Base-by-base conservation (phyloP, 441 rosid species). In the Pelargonium citronellum region DNA sequence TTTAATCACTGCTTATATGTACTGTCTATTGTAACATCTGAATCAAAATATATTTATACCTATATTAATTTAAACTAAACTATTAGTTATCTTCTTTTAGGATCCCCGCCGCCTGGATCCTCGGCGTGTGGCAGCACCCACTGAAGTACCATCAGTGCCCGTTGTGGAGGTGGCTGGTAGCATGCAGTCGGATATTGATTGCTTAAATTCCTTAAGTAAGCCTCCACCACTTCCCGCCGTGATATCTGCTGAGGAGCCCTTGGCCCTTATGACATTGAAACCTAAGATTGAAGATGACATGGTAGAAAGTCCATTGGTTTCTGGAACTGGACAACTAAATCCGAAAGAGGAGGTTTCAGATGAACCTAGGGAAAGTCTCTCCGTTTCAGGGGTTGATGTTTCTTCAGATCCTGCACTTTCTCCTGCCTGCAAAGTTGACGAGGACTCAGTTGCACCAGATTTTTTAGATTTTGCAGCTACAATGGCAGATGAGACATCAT, bases 71-170 rank as follows among this genome's bases (percentile, higher is more conserved):
- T 67, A 70, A 72, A 70, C 67, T 77, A 67, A 75, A 76, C 81
- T 72, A 74, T 67, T 46, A 47, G 51, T 30, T 63, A 64, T 53
- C 67, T 64, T 75, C 69, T 73, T 83, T 76, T 90, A 96, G 98
- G 99, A 96, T 86, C 97, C 97, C 15, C 98, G 99, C 61, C 97
- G 97, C 79, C 76, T 91, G 77, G 99, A 96, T 83, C 99, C 99
- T 63, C 89, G 99, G 64, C 89, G 91, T 73, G 46, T 77, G 73
- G 74, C 81, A 71, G 71, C 87, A 79, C 68, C 88, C 46, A 77
- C 66, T 76, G 95, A 81, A 78, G 75, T 81, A 69, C 71, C 83
- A 60, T 77, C 85, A 44, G 22, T 74, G 13, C 77, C 91, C 68
- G 67, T 72, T 73, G 68, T 75, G 63, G 94, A 87, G 77, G 93